A percentile compares a stretch with the other conserved stretches of the same genome.
Conservation (phyloP, 495 filamentous ascomycete species). For the Zalerion maritima region DNA sequence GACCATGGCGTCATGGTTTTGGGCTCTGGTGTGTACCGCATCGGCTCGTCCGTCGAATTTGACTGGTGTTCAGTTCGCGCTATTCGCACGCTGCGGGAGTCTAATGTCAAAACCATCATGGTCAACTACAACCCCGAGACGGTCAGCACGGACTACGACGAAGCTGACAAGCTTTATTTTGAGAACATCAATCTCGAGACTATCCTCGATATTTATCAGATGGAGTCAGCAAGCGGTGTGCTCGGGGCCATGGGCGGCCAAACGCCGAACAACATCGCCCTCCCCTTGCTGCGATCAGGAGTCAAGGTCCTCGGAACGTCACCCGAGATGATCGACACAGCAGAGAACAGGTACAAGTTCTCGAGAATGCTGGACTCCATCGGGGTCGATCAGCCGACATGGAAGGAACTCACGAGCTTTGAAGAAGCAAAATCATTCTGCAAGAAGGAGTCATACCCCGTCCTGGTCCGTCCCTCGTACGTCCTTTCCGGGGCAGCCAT, state of each 20-base stretch:
- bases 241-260: conserved; percentile 97
- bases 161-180: conserved; percentile 90
- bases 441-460: conserved; percentile 72
- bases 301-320: conserved; percentile 90
- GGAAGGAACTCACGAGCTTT: conserved; percentile 91
- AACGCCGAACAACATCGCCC: conserved; percentile 94
- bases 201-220: conserved; percentile 86
- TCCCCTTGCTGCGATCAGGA: conserved; percentile 74
- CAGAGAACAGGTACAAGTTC: conserved; percentile 98
- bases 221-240: conserved; percentile 78
- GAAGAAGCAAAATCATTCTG: conserved; percentile 77
- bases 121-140: conserved; percentile 96
- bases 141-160: conserved; percentile 89
- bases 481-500: conserved; percentile 94
- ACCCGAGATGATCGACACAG: conserved; percentile 95
- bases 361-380: conserved; percentile 93
- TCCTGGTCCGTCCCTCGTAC: conserved; percentile 87
- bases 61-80: conserved; percentile 99
- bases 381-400: conserved; percentile 90
- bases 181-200: conserved; percentile 96
- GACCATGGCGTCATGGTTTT: conserved; percentile 92
- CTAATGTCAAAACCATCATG: conserved; percentile 93
- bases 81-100: conserved; percentile 79
- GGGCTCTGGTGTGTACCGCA: conserved; percentile 93
- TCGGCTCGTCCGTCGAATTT: conserved; percentile 95